phyloP scores from a whole-genome alignment of 305 asterid genomes.

The Fraxinus dipetala region DNA sequence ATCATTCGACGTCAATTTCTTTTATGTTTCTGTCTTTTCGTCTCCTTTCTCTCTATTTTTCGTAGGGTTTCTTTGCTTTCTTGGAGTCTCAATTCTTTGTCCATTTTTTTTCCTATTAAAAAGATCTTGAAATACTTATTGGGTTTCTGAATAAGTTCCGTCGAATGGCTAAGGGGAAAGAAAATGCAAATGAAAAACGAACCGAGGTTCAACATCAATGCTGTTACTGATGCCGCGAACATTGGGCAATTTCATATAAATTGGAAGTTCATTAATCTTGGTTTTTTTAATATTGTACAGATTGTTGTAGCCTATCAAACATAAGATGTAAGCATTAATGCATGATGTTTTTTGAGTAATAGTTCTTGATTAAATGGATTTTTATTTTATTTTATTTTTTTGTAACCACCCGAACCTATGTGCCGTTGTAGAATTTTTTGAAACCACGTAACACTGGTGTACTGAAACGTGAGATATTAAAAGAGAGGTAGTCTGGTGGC shows the following conservation, averaged over 20 bases:
- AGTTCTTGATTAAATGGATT: neutral
- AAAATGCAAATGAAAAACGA: neutral
- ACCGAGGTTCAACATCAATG: neutral
- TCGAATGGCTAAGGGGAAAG: neutral
- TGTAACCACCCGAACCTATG: no score
- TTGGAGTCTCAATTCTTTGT: neutral
- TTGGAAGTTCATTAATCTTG: neutral
- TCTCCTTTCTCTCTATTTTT: neutral
- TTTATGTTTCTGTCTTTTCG: neutral
- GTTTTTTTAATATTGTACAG: neutral
- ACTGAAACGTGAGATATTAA: neutral
- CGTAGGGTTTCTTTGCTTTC: neutral
- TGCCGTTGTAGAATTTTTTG: neutral
- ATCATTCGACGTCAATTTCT: neutral
- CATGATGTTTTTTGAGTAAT: neutral
- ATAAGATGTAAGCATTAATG: neutral
- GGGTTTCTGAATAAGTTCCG: neutral
- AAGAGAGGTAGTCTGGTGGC: neutral
- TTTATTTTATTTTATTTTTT: no score
- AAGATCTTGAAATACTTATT: neutral
- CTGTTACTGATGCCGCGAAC: neutral
- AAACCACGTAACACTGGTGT: neutral
- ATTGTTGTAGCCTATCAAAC: neutral
- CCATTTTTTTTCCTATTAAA: neutral
- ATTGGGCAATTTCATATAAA: neutral